Conservation (phyloP, 148 eudicot genomes). For the Spergularia marina region DNA sequence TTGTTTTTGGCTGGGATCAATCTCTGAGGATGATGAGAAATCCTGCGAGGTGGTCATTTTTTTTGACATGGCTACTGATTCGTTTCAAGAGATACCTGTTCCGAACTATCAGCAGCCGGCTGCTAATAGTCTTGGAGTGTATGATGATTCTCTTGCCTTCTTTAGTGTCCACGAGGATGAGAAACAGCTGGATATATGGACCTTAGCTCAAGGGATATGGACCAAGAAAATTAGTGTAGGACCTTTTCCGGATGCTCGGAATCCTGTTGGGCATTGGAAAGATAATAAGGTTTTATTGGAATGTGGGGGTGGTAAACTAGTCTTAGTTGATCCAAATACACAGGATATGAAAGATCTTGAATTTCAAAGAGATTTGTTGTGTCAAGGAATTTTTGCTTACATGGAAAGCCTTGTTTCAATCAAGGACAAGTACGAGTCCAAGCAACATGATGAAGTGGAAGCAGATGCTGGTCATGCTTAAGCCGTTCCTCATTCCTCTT, state of each 20-base stretch:
- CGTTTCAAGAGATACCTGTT: conserved; percentile 16
- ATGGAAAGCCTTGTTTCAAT: conserved; percentile 18
- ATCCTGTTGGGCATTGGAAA: conserved; percentile 15
- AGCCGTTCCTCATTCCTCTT: neutral
- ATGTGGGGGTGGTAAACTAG: neutral
- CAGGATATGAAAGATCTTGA: conserved; percentile 9
- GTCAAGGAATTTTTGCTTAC: conserved; percentile 6
- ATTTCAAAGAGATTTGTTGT: neutral
- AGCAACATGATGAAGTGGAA: neutral
- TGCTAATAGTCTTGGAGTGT: neutral
- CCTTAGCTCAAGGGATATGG: conserved; percentile 4
- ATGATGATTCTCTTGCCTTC: conserved; percentile 16
- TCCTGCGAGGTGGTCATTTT: neutral
- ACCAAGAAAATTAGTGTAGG: conserved; percentile 1
- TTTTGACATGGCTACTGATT: conserved; percentile 18
- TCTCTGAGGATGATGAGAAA: neutral
- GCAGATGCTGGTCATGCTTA: neutral
- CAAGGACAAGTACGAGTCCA: neutral
- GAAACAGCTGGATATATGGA: neutral
- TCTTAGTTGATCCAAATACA: conserved; percentile 5
- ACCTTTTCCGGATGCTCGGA: neutral
- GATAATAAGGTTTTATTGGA: conserved; percentile 5
- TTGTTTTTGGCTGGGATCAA: conserved; percentile 14
- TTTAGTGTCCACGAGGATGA: conserved; percentile 3
- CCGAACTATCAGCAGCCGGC: conserved; percentile 5